These are phyloP conservation scores for Prunella vulgaris DNA, from an alignment of 257 asterid species.

Conservation along the genomic window DNA sequence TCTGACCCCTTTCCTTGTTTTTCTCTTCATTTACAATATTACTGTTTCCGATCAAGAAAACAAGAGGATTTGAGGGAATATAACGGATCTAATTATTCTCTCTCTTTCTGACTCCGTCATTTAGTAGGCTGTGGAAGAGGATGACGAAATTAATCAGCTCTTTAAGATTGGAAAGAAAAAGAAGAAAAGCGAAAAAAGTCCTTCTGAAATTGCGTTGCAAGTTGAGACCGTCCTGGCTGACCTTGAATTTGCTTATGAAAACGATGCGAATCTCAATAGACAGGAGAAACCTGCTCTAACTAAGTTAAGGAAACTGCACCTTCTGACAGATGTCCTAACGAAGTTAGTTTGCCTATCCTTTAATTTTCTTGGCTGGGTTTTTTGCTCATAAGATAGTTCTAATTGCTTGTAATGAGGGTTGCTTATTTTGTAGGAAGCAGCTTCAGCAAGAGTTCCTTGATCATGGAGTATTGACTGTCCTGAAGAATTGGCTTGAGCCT, in stretches of 20 bases:
- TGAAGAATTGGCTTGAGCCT: conserved; percentile 94
- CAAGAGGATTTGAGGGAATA: neutral
- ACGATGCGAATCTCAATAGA: conserved; percentile 78
- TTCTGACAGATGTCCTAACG: conserved; percentile 81
- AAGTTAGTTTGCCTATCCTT: conserved; percentile 47
- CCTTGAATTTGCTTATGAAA: conserved; percentile 90
- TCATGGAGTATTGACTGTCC: conserved; percentile 77
- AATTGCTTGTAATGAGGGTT: neutral
- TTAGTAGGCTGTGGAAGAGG: conserved; percentile 84
- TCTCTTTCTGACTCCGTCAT: conserved; percentile 10
- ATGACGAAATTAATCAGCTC: conserved; percentile 72
- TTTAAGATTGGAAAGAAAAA: conserved; percentile 79
- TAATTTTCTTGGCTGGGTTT: neutral
- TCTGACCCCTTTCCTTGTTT: neutral
- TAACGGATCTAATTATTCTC: neutral
- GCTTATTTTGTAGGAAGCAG: conserved; percentile 61
- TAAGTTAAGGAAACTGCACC: conserved; percentile 81
- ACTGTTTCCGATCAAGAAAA: neutral
- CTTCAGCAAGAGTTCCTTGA: conserved; percentile 93
- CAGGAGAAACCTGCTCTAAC: conserved; percentile 81
- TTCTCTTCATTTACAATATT: neutral
- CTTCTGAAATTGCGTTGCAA: conserved; percentile 81
- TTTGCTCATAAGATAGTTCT: neutral
- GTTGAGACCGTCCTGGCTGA: conserved; percentile 95
- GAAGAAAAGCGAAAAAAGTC: conserved; percentile 84